Evolutionary conservation across 768 basidiomycete species (phyloP).

Genomic region (Suillus lakei): DNA sequence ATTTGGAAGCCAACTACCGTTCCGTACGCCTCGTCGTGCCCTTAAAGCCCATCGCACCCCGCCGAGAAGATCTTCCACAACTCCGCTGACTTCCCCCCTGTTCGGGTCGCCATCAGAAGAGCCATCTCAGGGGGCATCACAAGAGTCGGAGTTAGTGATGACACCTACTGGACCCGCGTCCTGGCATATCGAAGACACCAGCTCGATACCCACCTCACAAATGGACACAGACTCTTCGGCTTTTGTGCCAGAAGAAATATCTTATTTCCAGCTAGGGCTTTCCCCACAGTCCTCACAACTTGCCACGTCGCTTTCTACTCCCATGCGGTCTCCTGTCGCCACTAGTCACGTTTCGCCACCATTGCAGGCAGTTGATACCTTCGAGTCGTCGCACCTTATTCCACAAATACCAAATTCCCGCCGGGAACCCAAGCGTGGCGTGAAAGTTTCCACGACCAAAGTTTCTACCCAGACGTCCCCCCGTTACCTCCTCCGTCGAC

Average conservation of each 20-base stretch:
- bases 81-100: slow-evolving; percentile 34
- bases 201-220: slow-evolving; percentile 41
- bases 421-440: background rate
- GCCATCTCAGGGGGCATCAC: slow-evolving; percentile 38
- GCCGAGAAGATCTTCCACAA: slow-evolving; percentile 18
- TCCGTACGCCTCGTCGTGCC: slow-evolving; percentile 11
- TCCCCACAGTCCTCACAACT: slow-evolving; percentile 22
- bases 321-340: slow-evolving; percentile 12
- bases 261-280: slow-evolving; percentile 44
- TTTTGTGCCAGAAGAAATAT: slow-evolving; percentile 23
- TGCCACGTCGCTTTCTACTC: slow-evolving; percentile 13
- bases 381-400: slow-evolving; percentile 12
- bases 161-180: slow-evolving; percentile 48
- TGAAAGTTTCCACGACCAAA: background rate
- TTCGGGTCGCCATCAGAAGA: slow-evolving; percentile 21
- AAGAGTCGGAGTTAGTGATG: slow-evolving; percentile 50
- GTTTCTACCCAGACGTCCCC: background rate
- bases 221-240: slow-evolving; percentile 27
- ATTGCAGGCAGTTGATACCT: slow-evolving; percentile 9
- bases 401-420: background rate
- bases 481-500: slow-evolving; percentile 36
- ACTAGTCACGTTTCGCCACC: slow-evolving; percentile 15
- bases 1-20: slow-evolving; percentile 5
- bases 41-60: slow-evolving; percentile 2
- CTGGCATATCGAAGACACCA: slow-evolving; percentile 37